A percentile compares a stretch with the other conserved stretches of the same genome.
These are phyloP conservation scores for Aspergillus ellipticus DNA, from an alignment of 495 filamentous ascomycete genomes.

Conservation along the genomic window DNA sequence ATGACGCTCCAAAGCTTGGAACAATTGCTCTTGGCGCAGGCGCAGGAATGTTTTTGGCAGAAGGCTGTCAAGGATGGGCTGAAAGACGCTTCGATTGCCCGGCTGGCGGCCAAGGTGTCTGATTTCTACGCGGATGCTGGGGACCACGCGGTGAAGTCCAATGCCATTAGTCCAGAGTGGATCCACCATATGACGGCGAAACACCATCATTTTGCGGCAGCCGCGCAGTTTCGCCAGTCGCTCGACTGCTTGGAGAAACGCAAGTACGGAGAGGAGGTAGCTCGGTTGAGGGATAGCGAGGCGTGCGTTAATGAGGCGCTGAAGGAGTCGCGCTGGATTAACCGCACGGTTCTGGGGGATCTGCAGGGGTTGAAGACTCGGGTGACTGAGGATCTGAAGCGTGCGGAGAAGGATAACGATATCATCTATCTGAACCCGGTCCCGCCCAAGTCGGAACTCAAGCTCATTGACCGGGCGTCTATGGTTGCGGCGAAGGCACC, in stretches of 20 bases:
- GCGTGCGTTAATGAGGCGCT: conserved; percentile 81
- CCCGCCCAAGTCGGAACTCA: conserved; percentile 84
- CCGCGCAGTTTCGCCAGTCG: conserved; percentile 91
- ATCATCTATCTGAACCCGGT: conserved; percentile 84
- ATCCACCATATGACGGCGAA: conserved; percentile 98
- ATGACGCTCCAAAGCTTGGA: conserved; percentile 80
- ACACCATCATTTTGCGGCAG: conserved; percentile 95
- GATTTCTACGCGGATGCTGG: conserved; percentile 84
- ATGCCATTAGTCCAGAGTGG: conserved; percentile 89
- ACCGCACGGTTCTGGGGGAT: conserved; percentile 76
- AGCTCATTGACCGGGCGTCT: conserved; percentile 75
- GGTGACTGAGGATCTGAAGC: conserved; percentile 81
- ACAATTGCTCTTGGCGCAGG: conserved; percentile 82
- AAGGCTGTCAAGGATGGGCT: conserved; percentile 93
- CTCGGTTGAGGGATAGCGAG: conserved; percentile 75
- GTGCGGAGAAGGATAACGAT: conserved; percentile 96
- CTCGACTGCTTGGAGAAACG: conserved; percentile 90
- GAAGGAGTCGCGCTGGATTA: conserved; percentile 82
- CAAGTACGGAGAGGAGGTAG: conserved; percentile 95
- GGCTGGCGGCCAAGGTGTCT: conserved; percentile 85
- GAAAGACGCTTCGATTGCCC: conserved; percentile 87
- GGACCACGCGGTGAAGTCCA: conserved; percentile 81
- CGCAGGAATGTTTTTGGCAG: conserved; percentile 96
- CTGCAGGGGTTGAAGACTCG: conserved; percentile 77
- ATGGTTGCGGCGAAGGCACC: conserved; percentile 84